Evolutionary conservation across 768 basidiomycete genomes (phyloP), one percentile per base, ranked within the genome.

Genomic region (Coprinopsis sp.): DNA sequence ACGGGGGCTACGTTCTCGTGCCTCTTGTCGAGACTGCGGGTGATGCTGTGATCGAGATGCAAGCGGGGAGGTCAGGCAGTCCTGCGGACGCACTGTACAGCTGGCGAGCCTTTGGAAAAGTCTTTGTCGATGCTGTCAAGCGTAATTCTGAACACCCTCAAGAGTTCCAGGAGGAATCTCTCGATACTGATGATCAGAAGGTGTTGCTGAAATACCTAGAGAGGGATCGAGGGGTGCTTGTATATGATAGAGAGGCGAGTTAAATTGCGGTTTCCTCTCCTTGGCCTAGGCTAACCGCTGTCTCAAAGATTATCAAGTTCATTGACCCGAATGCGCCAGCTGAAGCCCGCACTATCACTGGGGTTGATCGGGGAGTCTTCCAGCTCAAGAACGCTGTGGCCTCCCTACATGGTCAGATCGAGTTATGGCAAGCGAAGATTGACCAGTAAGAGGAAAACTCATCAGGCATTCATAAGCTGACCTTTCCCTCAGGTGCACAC

Each of bases 321-420:
- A 57, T 86, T 1, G 69, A 73, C 16, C 54, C 64, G 6, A 63
- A 63, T 11, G 59, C 62, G 4, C 51, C 68, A 0, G 45, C 50
- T 1, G 68, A 64, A 30, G 67, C 63, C n/a, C 63, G 62, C 14
- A 70, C 65, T 43, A 79, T 97, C 37, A 85, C 84, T 14, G 74
- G 80, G n/a, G 78, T 93, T 3, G 94, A 98, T 57, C 71, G 65
- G 33, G 89, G 94, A 8, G 80, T 94, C 13, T 66, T 97, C 4
- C 85, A 91, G 51, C 74, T 97, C 44, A 84, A 87, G 64, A 70
- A 64, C 0, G 89, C 88, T 1, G 74, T 92, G 22, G 58, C 66
- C 41, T 82, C 78, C 51, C 61, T 97, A 11, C 78, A 84, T 40
- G 58, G 65, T 3, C 91, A 94, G 58, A 73, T 94, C 0, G 74